Evolutionary conservation across 23 red algal genomes (phyloP).

Genomic region (Chondrus crispus): DNA sequence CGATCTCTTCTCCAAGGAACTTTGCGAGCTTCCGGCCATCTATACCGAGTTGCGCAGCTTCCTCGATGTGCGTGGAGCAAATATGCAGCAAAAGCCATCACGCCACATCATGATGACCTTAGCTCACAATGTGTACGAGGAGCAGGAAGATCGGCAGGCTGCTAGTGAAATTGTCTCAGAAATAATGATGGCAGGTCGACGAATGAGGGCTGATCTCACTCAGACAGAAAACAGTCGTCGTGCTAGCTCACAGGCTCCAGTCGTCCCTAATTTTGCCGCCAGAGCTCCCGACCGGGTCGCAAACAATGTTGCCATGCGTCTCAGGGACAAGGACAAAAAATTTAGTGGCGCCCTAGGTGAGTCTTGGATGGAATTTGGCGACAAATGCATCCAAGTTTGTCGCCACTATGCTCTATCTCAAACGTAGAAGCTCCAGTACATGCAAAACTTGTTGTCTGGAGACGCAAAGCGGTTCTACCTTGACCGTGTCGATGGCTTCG

Average conservation of each 20-base stretch:
- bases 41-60: neutral
- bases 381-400: neutral
- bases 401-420: neutral
- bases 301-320: neutral
- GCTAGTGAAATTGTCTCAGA: neutral
- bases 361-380: neutral
- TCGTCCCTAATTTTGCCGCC: neutral
- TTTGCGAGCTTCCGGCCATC: neutral
- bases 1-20: neutral
- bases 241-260: neutral
- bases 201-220: neutral
- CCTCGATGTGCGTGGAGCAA: neutral
- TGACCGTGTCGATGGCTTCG: neutral
- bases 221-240: neutral
- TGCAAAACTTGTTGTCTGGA: neutral
- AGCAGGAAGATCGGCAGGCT: neutral
- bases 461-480: neutral
- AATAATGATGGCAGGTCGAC: neutral
- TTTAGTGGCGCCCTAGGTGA: no score
- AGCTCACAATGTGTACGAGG: neutral
- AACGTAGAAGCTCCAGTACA: neutral
- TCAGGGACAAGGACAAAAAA: neutral
- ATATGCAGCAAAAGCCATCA: conserved; percentile 10
- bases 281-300: neutral
- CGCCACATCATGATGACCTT: conserved; percentile 19